phyloP scores from a whole-genome alignment of 106 monocot species.

The Dendrobium catenatum region DNA sequence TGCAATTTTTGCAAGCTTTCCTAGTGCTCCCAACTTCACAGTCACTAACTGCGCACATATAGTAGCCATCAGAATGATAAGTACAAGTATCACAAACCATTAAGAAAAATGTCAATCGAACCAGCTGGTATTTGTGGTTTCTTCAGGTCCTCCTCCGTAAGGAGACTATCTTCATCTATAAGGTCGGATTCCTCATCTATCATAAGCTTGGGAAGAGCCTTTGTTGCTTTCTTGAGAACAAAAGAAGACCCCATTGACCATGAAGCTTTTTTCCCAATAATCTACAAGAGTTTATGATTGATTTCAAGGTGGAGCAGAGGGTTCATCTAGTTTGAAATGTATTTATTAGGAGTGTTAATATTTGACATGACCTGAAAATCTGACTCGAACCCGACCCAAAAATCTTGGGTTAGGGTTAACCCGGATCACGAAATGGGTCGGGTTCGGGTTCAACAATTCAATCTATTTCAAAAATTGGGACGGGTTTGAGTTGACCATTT shows the following conservation, averaged over 20 bases:
- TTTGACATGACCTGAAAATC: too few species aligned
- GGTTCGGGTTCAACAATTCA: too few species aligned
- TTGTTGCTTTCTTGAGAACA: conserved; percentile 49
- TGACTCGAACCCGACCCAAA: too few species aligned
- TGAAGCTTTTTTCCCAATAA: conserved; percentile 67
- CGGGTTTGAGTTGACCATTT: too few species aligned
- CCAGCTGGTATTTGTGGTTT: conserved; percentile 68
- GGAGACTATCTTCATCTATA: conserved; percentile 90
- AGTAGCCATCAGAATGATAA: neutral
- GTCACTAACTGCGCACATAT: conserved; percentile 48
- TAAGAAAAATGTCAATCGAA: conserved; percentile 8
- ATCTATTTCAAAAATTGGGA: too few species aligned
- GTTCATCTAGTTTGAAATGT: neutral
- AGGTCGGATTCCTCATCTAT: conserved; percentile 78
- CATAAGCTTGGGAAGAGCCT: conserved; percentile 56
- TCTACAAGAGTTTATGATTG: conserved; percentile 18
- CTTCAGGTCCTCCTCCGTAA: conserved; percentile 86
- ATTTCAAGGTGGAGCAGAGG: neutral
- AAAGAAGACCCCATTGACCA: conserved; percentile 78
- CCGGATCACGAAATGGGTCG: too few species aligned
- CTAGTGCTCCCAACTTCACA: conserved; percentile 81
- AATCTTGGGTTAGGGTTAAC: too few species aligned
- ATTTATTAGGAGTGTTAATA: too few species aligned
- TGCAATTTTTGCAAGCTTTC: conserved; percentile 96
- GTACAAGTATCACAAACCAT: neutral